A percentile compares a stretch with the other conserved stretches of the same genome.
phyloP scores from a whole-genome alignment of 345 rosid species.

The Boechera divaricarpa region DNA sequence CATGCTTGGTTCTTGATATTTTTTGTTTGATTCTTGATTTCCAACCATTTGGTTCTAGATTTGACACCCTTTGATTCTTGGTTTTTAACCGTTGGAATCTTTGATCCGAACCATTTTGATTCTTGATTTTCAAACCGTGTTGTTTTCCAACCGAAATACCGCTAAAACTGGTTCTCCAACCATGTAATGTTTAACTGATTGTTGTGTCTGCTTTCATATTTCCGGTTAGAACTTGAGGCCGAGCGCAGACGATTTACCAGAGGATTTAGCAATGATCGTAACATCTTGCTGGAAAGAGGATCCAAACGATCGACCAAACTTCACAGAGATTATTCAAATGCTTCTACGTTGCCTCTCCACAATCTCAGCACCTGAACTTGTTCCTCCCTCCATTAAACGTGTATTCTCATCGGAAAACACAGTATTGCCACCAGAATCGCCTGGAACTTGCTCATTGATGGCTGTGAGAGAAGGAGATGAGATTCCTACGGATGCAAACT shows the following conservation, averaged over 20 bases:
- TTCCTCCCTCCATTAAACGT: constrained; percentile 54
- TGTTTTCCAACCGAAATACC: not conserved
- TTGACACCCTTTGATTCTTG: not conserved
- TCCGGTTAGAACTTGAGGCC: constrained; percentile 78
- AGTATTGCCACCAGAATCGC: constrained; percentile 83
- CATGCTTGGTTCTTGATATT: not conserved
- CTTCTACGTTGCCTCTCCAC: constrained; percentile 70
- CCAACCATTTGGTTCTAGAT: not conserved
- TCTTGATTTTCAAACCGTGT: not conserved
- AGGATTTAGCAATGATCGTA: constrained; percentile 76
- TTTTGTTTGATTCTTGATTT: not conserved
- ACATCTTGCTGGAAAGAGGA: constrained; percentile 97
- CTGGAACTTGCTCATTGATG: constrained; percentile 88
- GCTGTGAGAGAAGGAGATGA: constrained; percentile 56
- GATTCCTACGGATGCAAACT: constrained; percentile 17
- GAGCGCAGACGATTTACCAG: constrained; percentile 75
- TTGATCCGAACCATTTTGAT: not conserved
- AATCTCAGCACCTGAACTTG: constrained; percentile 58
- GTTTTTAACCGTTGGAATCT: too few relatives aligned
- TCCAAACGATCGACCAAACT: constrained; percentile 84
- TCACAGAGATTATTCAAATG: constrained; percentile 81
- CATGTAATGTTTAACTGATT: not conserved
- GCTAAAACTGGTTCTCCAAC: not conserved
- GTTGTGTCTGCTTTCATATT: not conserved
- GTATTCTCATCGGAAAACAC: constrained; percentile 58